Base-by-base conservation (phyloP, 352 stramenopile species). In the Globisporangium irregulare region DNA sequence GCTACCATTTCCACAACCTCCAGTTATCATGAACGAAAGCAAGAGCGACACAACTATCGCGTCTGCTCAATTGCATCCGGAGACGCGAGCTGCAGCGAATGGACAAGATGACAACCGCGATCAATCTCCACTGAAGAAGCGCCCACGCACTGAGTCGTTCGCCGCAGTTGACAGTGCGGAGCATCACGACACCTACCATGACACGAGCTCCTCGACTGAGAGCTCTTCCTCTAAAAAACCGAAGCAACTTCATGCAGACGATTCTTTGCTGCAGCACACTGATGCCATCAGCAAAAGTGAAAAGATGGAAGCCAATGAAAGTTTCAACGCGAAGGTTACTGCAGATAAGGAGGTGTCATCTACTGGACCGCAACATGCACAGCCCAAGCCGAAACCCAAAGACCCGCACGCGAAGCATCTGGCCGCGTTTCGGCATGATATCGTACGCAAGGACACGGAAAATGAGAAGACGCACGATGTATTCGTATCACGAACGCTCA, bases 401-500 rank as follows among this genome's bases (percentile, higher is more conserved):
- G 43, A 36, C 15, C 32, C 20, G n/a, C 32, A 22, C 3, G 8
- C 53, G 7, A 62, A 60, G 18, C 18, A 46, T 3, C 12, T 78
- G 4, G 20, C 29, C 10, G 32, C 53, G 20, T 82, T 87, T 57
- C 82, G 78, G 46, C 68, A 70, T 48, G 46, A 64, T 1, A 70
- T 84, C 15, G 43, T 32, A 2, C 38, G 71, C 14, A 36, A 58
- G n/a, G 69, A 27, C 56, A 48, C 48, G n/a, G 41, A 80, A 38
- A 68, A 64, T 1, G 80, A 87, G 64, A 53, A 76, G 56, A 32
- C 66, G 4, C 69, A 77, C 46, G 68, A 66, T 0, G 25, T 59
- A 1, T 89, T 81, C 24, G 62, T 79, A 20, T 68, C 68, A 14
- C 75, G 73, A 5, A 85, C 78, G 1, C 62, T 89, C 15, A 36